These are phyloP conservation scores for Pythium oligandrum DNA, from an alignment of 352 stramenopile species.

Conservation along the genomic window DNA sequence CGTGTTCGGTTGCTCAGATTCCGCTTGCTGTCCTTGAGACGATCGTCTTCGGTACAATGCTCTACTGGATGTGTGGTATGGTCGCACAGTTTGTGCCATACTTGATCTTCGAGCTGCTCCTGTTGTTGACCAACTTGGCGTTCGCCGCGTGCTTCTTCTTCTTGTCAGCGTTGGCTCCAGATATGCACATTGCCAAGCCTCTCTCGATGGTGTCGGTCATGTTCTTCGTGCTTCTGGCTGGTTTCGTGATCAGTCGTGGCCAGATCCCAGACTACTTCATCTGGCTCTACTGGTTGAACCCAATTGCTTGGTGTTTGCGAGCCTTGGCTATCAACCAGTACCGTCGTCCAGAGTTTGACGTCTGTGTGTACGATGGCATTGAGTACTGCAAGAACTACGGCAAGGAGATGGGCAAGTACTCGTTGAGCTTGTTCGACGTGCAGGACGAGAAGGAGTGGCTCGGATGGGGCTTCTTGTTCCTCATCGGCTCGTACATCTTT, in stretches of 20 bases:
- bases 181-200: too few species aligned
- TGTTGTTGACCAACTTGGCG: too few species aligned
- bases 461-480: constrained; percentile 17
- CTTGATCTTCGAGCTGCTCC: constrained; percentile 27
- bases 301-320: constrained; percentile 44
- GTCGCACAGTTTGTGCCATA: constrained; percentile 35
- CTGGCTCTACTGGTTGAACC: constrained; percentile 67
- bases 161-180: too few species aligned
- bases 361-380: constrained; percentile 10
- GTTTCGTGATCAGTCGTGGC: constrained; percentile 41
- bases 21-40: too few species aligned
- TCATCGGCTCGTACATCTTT: constrained; percentile 19
- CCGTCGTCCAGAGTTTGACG: constrained; percentile 18
- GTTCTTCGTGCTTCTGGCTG: constrained; percentile 45
- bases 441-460: too few species aligned
- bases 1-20: too few species aligned
- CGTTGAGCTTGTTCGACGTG: constrained; percentile 20
- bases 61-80: too few species aligned
- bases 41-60: too few species aligned
- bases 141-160: too few species aligned
- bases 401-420: too few species aligned
- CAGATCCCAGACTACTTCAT: too few species aligned
- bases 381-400: constrained; percentile 16
- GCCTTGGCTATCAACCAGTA: constrained; percentile 23
- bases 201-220: too few species aligned